Percentiles rank a stretch among this genome's conserved stretches.
Conservation (phyloP, 768 basidiomycete species). For the Clavulina sp. region DNA sequence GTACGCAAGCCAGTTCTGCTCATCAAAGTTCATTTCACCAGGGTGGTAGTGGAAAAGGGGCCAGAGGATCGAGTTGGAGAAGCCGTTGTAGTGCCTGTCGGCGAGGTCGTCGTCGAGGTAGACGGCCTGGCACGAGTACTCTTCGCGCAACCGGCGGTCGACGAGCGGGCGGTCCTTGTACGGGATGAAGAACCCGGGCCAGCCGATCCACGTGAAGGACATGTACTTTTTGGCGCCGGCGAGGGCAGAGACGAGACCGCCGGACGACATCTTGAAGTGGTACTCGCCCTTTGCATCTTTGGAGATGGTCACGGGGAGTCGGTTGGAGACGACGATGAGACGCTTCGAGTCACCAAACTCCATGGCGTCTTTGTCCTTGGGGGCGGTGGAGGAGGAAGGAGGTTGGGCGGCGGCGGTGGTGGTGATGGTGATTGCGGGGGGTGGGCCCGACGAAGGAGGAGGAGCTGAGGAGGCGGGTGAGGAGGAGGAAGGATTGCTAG, state of each 20-base stretch:
- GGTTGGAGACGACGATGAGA: slow-evolving; percentile 90
- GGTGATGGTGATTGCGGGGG: background rate
- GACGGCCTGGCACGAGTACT: slow-evolving; percentile 94
- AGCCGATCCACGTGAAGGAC: slow-evolving; percentile 95
- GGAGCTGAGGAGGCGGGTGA: background rate
- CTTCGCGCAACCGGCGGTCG: slow-evolving; percentile 81
- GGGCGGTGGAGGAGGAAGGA: slow-evolving; percentile 2
- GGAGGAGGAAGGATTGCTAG: background rate
- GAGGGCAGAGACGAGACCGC: slow-evolving; percentile 92
- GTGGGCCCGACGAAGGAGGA: background rate
- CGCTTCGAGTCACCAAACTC: slow-evolving; percentile 36
- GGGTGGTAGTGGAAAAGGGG: slow-evolving; percentile 99
- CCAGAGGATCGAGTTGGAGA: slow-evolving; percentile 99
- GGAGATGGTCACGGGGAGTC: slow-evolving; percentile 87
- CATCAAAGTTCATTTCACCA: slow-evolving; percentile 99
- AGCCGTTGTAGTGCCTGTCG: slow-evolving; percentile 96
- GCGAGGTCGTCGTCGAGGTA: slow-evolving; percentile 96
- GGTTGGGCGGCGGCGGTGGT: slow-evolving; percentile 1
- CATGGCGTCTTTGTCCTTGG: too few species aligned
- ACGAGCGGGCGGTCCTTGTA: slow-evolving; percentile 78
- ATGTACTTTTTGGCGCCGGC: slow-evolving; percentile 97
- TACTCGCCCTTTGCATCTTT: slow-evolving; percentile 87
- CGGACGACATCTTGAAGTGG: slow-evolving; percentile 98
- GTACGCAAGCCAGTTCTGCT: slow-evolving; percentile 96
- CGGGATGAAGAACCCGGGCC: slow-evolving; percentile 90